Evolutionary conservation across 768 basidiomycete genomes (phyloP).

Genomic region (Tremella mesenterica): DNA sequence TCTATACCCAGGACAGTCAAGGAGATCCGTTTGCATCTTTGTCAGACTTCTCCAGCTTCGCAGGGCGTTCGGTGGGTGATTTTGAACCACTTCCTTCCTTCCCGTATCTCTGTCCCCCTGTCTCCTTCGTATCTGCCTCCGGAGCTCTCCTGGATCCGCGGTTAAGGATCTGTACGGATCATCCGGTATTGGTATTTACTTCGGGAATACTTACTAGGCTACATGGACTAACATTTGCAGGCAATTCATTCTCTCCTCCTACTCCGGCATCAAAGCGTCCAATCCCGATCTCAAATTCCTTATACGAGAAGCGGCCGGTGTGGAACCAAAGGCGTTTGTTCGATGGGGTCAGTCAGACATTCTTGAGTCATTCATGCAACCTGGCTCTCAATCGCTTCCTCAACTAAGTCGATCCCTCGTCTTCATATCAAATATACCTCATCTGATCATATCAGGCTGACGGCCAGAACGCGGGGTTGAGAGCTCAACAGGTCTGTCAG

Average conservation of each 20-base stretch:
- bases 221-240: conserved; percentile 14
- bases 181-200: not conserved
- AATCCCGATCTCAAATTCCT: conserved; percentile 44
- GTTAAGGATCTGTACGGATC: not conserved
- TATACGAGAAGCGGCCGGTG: conserved; percentile 42
- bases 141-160: not conserved
- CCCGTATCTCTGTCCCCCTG: not conserved
- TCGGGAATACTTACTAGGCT: not conserved
- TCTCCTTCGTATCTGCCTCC: not conserved
- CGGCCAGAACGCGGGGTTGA: conserved; percentile 42
- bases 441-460: too few species aligned
- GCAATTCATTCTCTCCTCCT: conserved; percentile 39
- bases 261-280: conserved; percentile 40
- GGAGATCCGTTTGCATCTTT: conserved; percentile 44
- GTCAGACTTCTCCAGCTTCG: conserved; percentile 36
- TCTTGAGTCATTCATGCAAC: not conserved
- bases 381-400: too few species aligned
- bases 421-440: too few species aligned
- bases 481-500: conserved; percentile 29
- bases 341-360: conserved; percentile 38
- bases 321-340: conserved; percentile 41
- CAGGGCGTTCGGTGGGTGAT: conserved; percentile 41
- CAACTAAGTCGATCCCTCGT: too few species aligned
- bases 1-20: conserved; percentile 42
- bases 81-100: not conserved